These are phyloP conservation scores for Podosphaera aphanis DNA, from an alignment of 2,329 filamentous ascomycete species.

Conservation along the genomic window DNA sequence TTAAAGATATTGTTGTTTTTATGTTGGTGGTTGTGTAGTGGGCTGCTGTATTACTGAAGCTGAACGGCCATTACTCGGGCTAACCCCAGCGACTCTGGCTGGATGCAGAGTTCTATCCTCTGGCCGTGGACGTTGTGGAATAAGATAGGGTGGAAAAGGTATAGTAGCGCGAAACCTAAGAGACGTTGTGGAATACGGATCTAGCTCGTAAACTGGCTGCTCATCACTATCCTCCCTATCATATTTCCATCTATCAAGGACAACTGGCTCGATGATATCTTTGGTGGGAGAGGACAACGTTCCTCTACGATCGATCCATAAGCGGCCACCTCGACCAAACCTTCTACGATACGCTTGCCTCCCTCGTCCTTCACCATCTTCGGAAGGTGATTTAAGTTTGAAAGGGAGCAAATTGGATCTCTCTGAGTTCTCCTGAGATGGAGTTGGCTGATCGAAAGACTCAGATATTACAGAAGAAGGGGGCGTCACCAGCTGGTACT, in stretches of 20 bases:
- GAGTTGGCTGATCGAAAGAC: slow-evolving; percentile 16
- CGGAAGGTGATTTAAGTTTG: slow-evolving; percentile 11
- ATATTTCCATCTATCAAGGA: slow-evolving; percentile 59
- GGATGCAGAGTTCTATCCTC: slow-evolving; percentile 8
- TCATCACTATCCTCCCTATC: slow-evolving; percentile 69
- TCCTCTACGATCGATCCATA: slow-evolving; percentile 72
- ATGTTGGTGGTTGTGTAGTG: not conserved
- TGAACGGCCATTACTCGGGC: slow-evolving; percentile 9
- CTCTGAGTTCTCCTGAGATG: slow-evolving; percentile 6
- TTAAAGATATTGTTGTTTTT: not conserved
- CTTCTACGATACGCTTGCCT: slow-evolving; percentile 56
- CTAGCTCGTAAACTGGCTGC: slow-evolving; percentile 48
- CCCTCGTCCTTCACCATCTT: slow-evolving; percentile 12
- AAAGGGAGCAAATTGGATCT: slow-evolving; percentile 9
- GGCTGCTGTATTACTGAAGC: slow-evolving; percentile 5
- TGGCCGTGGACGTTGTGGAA: slow-evolving; percentile 9
- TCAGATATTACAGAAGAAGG: slow-evolving; percentile 23
- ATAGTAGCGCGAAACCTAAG: slow-evolving; percentile 33
- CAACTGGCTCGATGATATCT: slow-evolving; percentile 22
- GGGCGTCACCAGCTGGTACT: slow-evolving; percentile 40
- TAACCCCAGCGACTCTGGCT: slow-evolving; percentile 5
- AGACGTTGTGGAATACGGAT: slow-evolving; percentile 39
- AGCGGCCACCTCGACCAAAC: slow-evolving; percentile 58
- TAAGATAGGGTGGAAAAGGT: slow-evolving; percentile 12
- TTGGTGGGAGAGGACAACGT: slow-evolving; percentile 26